Evolutionary conservation across 352 stramenopile genomes (phyloP), one percentile per base, ranked within the genome.

Genomic region (Globisporangium acanthophoron): DNA sequence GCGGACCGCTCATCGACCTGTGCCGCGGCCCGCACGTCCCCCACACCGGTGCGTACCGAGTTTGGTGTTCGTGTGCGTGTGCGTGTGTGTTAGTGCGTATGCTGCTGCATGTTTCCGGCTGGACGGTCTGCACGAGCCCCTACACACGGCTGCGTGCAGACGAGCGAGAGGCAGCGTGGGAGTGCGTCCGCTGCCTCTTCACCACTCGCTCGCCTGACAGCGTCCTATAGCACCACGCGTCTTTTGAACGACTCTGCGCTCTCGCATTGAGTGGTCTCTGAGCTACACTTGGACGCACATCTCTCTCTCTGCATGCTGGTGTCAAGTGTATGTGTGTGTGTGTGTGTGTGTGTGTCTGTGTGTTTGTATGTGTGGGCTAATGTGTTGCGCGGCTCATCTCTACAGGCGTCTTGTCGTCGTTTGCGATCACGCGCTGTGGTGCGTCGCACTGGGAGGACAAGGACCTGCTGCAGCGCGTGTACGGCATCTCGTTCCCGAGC

Each of bases 1-100:
- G 96, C 62, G 98, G 97, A 2, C 85, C 97, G 27, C 85, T 99
- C 24, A 97, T 99, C 67, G 96, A 99, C 74, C 74, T 99, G 24
- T 99, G 96, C 57, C 94, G 96, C 46, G 96, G 96, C 6, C 96
- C 96, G 15, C 96, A 99, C 68, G 87, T 99, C 2, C 89, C 96
- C 33, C 89, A 92, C 52, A 99, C 96, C 11, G 91, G 91, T 76
- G 78, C 74, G 76, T 75, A 3, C 11, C 13, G n/a, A 31, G 51
- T 76, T 54, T 77, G 73, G 39, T 80, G 78, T 27, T 78, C 78
- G 15, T 52, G 46, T 37, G 35, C 31, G 41, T 55, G 18, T 46
- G 16, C 9, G 31, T 55, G 31, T 21, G 16, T 47, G 15, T 66
- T 11, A 12, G 33, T 27, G 33, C 33, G 33, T 12, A 12, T 37